Percentiles rank a stretch among this genome's conserved stretches.
These are phyloP conservation scores for Filobasidium floriforme DNA, from an alignment of 768 basidiomycete species.

Conservation along the genomic window DNA sequence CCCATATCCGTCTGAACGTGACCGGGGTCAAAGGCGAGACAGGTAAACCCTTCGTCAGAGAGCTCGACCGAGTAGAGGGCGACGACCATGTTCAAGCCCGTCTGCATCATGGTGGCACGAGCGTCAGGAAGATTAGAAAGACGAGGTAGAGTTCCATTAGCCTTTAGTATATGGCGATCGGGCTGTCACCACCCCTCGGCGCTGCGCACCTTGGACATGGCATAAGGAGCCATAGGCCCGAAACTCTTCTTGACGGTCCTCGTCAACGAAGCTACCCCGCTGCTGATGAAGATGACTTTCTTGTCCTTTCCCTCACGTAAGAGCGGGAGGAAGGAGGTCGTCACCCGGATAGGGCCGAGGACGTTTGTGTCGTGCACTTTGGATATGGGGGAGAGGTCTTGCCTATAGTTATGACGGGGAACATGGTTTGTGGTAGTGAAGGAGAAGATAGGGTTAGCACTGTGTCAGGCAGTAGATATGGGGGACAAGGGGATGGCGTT, in stretches of 20 bases:
- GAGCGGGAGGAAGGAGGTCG: slow-evolving; percentile 1
- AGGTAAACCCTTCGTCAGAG: slow-evolving; percentile 15
- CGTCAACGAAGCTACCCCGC: slow-evolving; percentile 15
- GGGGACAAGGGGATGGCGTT: too few species aligned
- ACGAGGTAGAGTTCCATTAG: too few species aligned
- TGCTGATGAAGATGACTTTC: slow-evolving; percentile 16
- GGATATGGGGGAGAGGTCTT: slow-evolving; percentile 11
- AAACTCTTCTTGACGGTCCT: not conserved
- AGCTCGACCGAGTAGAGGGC: slow-evolving; percentile 11
- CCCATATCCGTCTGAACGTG: slow-evolving; percentile 21
- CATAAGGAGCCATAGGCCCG: not conserved
- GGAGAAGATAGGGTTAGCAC: too few species aligned
- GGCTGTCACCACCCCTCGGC: too few species aligned
- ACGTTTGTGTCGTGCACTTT: slow-evolving; percentile 10
- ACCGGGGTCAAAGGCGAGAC: slow-evolving; percentile 10
- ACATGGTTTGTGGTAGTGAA: too few species aligned
- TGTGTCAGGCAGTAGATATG: too few species aligned
- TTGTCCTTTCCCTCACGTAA: slow-evolving; percentile 13
- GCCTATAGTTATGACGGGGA: too few species aligned
- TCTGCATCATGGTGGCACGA: too few species aligned
- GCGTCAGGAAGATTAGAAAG: too few species aligned
- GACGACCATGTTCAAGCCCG: slow-evolving; percentile 18
- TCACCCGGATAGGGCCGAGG: slow-evolving; percentile 11
- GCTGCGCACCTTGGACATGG: slow-evolving; percentile 6
- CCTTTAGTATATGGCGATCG: too few species aligned